Evolutionary conservation across 305 asterid genomes (phyloP), one percentile per base, ranked within the genome.

Genomic region (Solanum hybrid): DNA sequence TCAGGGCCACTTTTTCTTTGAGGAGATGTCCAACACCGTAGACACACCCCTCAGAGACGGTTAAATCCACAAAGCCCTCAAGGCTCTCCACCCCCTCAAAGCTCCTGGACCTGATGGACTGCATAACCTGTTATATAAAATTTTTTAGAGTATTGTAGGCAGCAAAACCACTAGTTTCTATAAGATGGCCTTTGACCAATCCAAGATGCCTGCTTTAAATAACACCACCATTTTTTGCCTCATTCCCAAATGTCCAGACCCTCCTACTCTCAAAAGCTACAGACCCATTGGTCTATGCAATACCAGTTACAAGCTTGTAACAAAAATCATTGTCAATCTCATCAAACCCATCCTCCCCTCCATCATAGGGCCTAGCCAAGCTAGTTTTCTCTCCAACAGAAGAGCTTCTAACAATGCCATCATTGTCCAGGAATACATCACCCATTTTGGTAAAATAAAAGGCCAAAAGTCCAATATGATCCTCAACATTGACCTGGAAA

Each of bases 111-210:
- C 5, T 20, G 71, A 61, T 20, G 26, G 24, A 6, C 5, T 61
- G 11, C 26, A 61, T 1, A 3, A 61, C 11, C 0, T 61, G 71
- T 20, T 61, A 2, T 61, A 61, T 9, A 0, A 61, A 57, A 7
- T 3, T 0, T 20, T 3, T 1, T 7, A 1, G 11, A 0, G n/a
- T 11, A 61, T 61, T 61, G 11, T 61, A 3, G 24, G 71, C 2
- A 3, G 10, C 5, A 7, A 61, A 4, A 61, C 24, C 11, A 61
- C 8, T 3, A 61, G 0, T 9, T 61, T 20, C 1, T 61, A 5
- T 16, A 51, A 51, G 8, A 6, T 2, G 2, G 1, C 64, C 8
- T 16, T 16, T 51, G n/a, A 16, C 8, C 8, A 51, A 2, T 51
- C 8, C 0, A 6, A 14, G 22, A 51, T 51, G 9, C 9, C 64